Evolutionary conservation across 2,329 filamentous ascomycete species (phyloP).

Genomic region (Plenodomus lindquistii): DNA sequence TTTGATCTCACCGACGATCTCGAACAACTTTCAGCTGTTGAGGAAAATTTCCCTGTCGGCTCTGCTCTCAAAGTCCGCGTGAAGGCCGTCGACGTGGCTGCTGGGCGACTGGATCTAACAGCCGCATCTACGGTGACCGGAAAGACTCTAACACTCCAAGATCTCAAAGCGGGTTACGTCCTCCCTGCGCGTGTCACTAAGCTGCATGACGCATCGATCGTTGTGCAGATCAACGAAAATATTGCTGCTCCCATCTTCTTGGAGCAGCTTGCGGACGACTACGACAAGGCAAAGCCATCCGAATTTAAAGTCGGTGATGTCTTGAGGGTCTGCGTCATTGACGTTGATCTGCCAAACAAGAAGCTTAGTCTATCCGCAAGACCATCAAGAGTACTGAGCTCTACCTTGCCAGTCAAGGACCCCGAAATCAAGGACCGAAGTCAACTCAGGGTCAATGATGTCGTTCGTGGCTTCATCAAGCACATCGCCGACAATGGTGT

Average conservation of each 20-base stretch:
- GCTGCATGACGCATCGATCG: slow-evolving; percentile 77
- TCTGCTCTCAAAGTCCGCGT: slow-evolving; percentile 83
- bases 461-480: slow-evolving; percentile 90
- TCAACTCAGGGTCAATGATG: slow-evolving; percentile 75
- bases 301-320: slow-evolving; percentile 83
- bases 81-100: slow-evolving; percentile 70
- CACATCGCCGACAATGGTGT: slow-evolving; percentile 87
- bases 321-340: slow-evolving; percentile 81
- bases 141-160: slow-evolving; percentile 67
- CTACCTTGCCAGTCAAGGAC: slow-evolving; percentile 78
- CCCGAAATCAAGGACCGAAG: slow-evolving; percentile 71
- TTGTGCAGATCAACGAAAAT: slow-evolving; percentile 81
- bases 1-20: slow-evolving; percentile 88
- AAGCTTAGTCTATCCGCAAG: slow-evolving; percentile 78
- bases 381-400: slow-evolving; percentile 87
- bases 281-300: slow-evolving; percentile 74
- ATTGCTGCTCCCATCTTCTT: slow-evolving; percentile 81
- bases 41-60: slow-evolving; percentile 84
- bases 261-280: slow-evolving; percentile 85
- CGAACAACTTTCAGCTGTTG: slow-evolving; percentile 74
- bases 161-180: slow-evolving; percentile 77
- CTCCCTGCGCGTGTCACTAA: slow-evolving; percentile 84
- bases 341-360: slow-evolving; percentile 83
- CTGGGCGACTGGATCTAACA: slow-evolving; percentile 81
- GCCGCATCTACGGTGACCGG: slow-evolving; percentile 65